phyloP scores from a whole-genome alignment of 1,284 basidiomycete species.

The Ganoderma multipileum region DNA sequence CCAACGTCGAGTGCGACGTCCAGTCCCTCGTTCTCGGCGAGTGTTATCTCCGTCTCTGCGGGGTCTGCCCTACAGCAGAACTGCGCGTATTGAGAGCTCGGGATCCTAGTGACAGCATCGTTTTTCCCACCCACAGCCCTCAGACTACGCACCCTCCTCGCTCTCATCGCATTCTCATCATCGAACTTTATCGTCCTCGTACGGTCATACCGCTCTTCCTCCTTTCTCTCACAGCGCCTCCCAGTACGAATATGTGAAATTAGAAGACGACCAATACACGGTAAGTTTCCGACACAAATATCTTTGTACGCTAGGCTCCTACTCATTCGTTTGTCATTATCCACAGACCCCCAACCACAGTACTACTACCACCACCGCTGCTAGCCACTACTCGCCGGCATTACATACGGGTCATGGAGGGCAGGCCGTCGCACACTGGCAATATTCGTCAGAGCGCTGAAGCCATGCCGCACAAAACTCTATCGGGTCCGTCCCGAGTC shows the following conservation, averaged over 20 bases:
- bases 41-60: conserved; percentile 55
- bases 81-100: conserved; percentile 42
- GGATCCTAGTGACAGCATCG: conserved; percentile 55
- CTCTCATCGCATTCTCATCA: conserved; percentile 28
- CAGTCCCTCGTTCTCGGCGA: conserved; percentile 81
- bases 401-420: conserved; percentile 33
- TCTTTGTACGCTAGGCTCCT: not conserved
- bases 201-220: conserved; percentile 33
- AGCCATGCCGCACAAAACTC: not conserved
- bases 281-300: conserved; percentile 44
- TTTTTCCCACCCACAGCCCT: conserved; percentile 60
- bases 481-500: not conserved
- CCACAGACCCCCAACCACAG: conserved; percentile 33
- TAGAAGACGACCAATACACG: conserved; percentile 71
- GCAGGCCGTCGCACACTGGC: conserved; percentile 59
- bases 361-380: conserved; percentile 28
- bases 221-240: conserved; percentile 39
- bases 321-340: conserved; percentile 6
- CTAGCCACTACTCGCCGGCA: conserved; percentile 36
- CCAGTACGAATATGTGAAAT: conserved; percentile 45
- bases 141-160: conserved; percentile 49
- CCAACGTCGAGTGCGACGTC: conserved; percentile 78
- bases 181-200: conserved; percentile 32
- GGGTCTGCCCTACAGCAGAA: conserved; percentile 37
- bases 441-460: conserved; percentile 66